Evolutionary conservation across 1,284 basidiomycete species (phyloP).

Genomic region (Leccinum olivaceoglutinosum): DNA sequence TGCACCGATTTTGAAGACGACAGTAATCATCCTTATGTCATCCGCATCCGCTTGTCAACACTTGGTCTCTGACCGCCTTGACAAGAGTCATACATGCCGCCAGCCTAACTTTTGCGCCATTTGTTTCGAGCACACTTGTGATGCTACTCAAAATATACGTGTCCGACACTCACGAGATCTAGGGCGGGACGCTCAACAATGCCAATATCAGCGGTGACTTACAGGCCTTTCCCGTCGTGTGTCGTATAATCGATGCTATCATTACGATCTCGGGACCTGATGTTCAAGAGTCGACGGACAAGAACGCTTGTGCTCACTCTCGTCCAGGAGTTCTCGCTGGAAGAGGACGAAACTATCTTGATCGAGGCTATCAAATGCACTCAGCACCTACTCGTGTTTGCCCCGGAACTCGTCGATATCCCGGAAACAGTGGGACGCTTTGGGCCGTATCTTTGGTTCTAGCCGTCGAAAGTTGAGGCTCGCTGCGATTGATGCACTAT

Average conservation of each 20-base stretch:
- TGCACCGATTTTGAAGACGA: conserved; percentile 92
- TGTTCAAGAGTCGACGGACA: conserved; percentile 85
- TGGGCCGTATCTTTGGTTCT: conserved; percentile 69
- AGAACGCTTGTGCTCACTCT: conserved; percentile 81
- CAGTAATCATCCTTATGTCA: conserved; percentile 97
- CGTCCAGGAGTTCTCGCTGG: conserved; percentile 80
- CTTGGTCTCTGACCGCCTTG: conserved; percentile 85
- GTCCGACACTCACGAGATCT: conserved; percentile 89
- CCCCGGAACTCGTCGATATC: conserved; percentile 77
- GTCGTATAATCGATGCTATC: conserved; percentile 88
- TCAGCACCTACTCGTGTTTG: conserved; percentile 96
- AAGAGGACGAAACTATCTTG: conserved; percentile 83
- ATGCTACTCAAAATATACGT: conserved; percentile 90
- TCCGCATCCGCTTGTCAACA: conserved; percentile 95
- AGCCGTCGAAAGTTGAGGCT: conserved; percentile 82
- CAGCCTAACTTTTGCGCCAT: conserved; percentile 87
- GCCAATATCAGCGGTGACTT: conserved; percentile 88
- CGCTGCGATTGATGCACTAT: conserved; percentile 91
- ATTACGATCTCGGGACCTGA: conserved; percentile 95
- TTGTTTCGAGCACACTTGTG: conserved; percentile 84
- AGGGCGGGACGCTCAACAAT: conserved; percentile 82
- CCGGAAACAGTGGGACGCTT: conserved; percentile 75
- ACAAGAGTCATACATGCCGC: conserved; percentile 88
- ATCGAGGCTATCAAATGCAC: conserved; percentile 95
- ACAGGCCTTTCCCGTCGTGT: conserved; percentile 88